Evolutionary conservation across 2,329 filamentous ascomycete genomes (phyloP).

Genomic region (Pyrenochaeta sp.): DNA sequence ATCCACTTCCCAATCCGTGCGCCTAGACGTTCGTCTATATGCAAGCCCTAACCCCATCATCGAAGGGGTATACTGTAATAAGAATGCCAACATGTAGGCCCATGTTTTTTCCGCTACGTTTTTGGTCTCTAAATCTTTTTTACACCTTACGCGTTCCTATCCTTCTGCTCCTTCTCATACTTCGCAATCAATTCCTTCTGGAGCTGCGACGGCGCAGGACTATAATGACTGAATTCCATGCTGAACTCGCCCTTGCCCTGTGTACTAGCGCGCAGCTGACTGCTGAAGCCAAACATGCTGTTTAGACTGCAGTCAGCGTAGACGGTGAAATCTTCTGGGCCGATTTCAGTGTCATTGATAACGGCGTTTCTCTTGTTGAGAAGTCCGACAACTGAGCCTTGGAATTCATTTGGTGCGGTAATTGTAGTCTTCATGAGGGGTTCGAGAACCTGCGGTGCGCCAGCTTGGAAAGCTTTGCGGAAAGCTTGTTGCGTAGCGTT

Average conservation of each 20-base stretch:
- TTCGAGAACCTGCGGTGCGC: slow-evolving; percentile 85
- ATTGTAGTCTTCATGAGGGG: slow-evolving; percentile 98
- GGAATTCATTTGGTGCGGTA: slow-evolving; percentile 95
- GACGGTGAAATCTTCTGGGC: slow-evolving; percentile 91
- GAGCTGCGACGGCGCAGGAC: slow-evolving; percentile 83
- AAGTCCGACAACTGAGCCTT: slow-evolving; percentile 92
- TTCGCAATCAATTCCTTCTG: slow-evolving; percentile 80
- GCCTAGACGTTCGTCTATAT: slow-evolving; percentile 28
- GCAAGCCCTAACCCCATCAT: slow-evolving; percentile 21
- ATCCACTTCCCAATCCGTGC: slow-evolving; percentile 16
- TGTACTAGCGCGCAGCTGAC: slow-evolving; percentile 87
- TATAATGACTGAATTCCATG: slow-evolving; percentile 99
- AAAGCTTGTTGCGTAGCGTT: slow-evolving; percentile 95
- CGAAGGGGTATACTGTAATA: slow-evolving; percentile 6
- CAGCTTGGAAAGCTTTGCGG: slow-evolving; percentile 87
- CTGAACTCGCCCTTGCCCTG: slow-evolving; percentile 98
- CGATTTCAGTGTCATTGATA: slow-evolving; percentile 95
- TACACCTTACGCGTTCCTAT: slow-evolving; percentile 65
- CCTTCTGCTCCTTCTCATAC: slow-evolving; percentile 72
- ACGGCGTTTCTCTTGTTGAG: slow-evolving; percentile 97
- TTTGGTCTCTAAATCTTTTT: background rate
- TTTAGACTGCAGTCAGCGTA: slow-evolving; percentile 93
- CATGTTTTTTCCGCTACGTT: background rate
- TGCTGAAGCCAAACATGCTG: slow-evolving; percentile 97
- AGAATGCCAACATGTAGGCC: background rate